Percentiles rank a stretch among this genome's conserved stretches.
phyloP scores from a whole-genome alignment of 345 rosid genomes.

The Hibiscus mutabilis region DNA sequence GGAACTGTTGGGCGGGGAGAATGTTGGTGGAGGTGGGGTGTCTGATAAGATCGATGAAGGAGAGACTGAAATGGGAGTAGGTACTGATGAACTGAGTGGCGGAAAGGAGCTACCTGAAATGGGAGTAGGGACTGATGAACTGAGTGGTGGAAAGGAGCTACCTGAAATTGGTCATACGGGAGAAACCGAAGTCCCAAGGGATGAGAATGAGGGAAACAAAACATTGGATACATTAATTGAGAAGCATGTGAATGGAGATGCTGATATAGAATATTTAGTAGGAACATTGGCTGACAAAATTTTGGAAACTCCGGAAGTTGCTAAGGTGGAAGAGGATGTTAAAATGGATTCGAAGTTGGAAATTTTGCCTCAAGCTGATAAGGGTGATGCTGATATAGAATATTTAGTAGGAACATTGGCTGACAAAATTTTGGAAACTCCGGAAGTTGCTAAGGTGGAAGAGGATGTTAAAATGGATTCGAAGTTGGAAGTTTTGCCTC shows the following conservation, averaged over 20 bases:
- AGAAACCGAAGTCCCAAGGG: slow-evolving; percentile 12
- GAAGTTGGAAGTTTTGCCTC: slow-evolving; percentile 14
- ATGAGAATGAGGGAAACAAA: slow-evolving; percentile 16
- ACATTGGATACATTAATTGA: background rate
- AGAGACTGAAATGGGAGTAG: slow-evolving; percentile 25
- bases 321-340: background rate
- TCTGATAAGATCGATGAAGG: slow-evolving; percentile 39
- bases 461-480: slow-evolving; percentile 8
- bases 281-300: slow-evolving; percentile 10
- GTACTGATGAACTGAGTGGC: slow-evolving; percentile 7
- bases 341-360: slow-evolving; percentile 11
- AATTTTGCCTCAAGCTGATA: slow-evolving; percentile 14
- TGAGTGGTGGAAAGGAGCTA: slow-evolving; percentile 18
- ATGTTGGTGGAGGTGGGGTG: slow-evolving; percentile 16
- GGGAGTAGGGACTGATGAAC: slow-evolving; percentile 9
- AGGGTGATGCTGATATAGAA: slow-evolving; percentile 9
- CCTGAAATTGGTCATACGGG: slow-evolving; percentile 12
- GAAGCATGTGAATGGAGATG: slow-evolving; percentile 9
- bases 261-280: background rate
- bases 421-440: slow-evolving; percentile 15
- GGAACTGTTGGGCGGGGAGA: slow-evolving; percentile 17
- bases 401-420: background rate
- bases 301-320: slow-evolving; percentile 10
- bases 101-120: slow-evolving; percentile 18
- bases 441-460: background rate